Base-by-base conservation (phyloP, 768 basidiomycete species). In the Crepidotus variabilis region DNA sequence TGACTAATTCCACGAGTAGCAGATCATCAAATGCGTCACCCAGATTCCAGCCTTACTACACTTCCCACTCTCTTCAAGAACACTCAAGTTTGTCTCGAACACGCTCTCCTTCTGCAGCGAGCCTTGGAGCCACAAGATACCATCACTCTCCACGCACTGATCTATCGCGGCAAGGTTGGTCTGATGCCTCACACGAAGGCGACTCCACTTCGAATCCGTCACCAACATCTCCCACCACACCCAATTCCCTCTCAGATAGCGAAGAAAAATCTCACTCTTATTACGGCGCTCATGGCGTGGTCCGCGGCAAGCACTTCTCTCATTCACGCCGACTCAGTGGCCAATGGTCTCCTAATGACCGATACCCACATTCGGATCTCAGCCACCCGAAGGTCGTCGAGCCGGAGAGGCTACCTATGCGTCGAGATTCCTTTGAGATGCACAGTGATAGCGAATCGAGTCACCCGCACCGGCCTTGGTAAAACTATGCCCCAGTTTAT, bases 171-270 rank as follows among this genome's bases (percentile, higher is more conserved):
- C 63, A 56, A 14, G 57, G 52, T 6, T 60, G 57, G 23, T 74
- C 75, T 47, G 74, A 78, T 63, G 62, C 69, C 57, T 72, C 75
- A 4, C 74, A 75, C 57, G 77, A 76, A 50, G 75, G 72, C 21
- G 71, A 73, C 60, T 82, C 83, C 1, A 76, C 74, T 1, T 78
- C 79, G 22, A 78, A 75, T 50, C 70, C 77, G 2, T 85, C 83
- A 10, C 82, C 84, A 5, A 70, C 80, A 16, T 81, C 81, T 10
- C 83, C 84, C 9, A 72, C 73, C 2, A 84, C 83, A 9, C 82
- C 84, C 36, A 79, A 74, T 51, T 83, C 81, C 16, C 60, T 65
- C 28, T 73, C 74, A 21, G 67, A 63, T 39, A 65, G 55, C 50
- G 62, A 63, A 20, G 60, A 58, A 7, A 52, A 51, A 23, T 52